phyloP scores from a whole-genome alignment of 2,329 filamentous ascomycete species.

The Ascochyta fabae region DNA sequence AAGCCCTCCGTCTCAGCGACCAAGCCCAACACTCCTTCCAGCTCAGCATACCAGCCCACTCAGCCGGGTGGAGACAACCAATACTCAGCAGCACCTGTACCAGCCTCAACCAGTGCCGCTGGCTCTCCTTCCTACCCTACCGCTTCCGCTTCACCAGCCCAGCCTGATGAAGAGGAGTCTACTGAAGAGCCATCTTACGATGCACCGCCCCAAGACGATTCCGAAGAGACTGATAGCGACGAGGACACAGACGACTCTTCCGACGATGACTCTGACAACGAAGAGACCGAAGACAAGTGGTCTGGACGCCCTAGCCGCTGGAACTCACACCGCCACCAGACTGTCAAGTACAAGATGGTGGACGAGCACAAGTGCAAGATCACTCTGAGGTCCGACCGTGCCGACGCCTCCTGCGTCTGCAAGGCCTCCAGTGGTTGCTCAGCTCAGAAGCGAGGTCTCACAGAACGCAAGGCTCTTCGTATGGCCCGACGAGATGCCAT shows the following conservation, averaged over 20 bases:
- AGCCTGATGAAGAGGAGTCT: conserved; percentile 10
- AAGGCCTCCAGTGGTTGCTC: conserved; percentile 24
- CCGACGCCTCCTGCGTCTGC: conserved; percentile 30
- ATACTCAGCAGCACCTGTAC: conserved; percentile 7
- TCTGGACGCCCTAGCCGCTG: conserved; percentile 1
- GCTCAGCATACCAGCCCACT: conserved; percentile 20
- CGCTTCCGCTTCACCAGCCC: conserved; percentile 6
- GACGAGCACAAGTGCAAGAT: conserved; percentile 42
- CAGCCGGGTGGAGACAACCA: conserved; percentile 5
- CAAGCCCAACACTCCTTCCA: conserved; percentile 20
- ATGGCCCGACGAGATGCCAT: conserved; percentile 39
- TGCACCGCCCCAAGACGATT: conserved; percentile 11
- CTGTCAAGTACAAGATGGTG: conserved; percentile 30
- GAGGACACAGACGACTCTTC: conserved; percentile 6
- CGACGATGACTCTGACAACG: conserved; percentile 1
- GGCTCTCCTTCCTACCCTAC: conserved; percentile 7
- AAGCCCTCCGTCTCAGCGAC: conserved; percentile 19
- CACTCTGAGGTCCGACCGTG: conserved; percentile 22
- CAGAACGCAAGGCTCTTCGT: conserved; percentile 43
- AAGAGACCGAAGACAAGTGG: conserved; percentile 9
- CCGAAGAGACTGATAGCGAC: conserved; percentile 11
- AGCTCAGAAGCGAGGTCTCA: conserved; percentile 28
- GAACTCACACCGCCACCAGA: conserved; percentile 13
- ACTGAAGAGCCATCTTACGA: conserved; percentile 6
- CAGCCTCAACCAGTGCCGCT: conserved; percentile 9